Evolutionary conservation across 768 basidiomycete genomes (phyloP).

Genomic region (Termitomyces sp.): DNA sequence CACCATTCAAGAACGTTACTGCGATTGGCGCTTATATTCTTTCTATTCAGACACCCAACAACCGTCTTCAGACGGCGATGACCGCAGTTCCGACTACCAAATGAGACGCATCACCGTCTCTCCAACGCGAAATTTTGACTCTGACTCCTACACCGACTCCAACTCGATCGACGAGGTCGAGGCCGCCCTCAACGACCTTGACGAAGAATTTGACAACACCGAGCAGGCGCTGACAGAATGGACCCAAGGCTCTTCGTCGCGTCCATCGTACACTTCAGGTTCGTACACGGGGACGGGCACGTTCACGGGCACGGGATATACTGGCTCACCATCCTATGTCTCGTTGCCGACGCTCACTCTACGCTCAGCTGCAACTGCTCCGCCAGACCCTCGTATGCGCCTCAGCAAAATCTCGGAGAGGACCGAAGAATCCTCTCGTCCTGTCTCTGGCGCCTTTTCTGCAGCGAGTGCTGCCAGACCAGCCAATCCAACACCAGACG

Average conservation of each 20-base stretch:
- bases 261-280: slow-evolving; percentile 36
- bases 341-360: slow-evolving; percentile 37
- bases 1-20: slow-evolving; percentile 2
- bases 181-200: slow-evolving; percentile 59
- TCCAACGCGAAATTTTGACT: slow-evolving; percentile 36
- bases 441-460: slow-evolving; percentile 41
- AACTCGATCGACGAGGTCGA: slow-evolving; percentile 73
- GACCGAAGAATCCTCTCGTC: slow-evolving; percentile 71
- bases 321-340: slow-evolving; percentile 44
- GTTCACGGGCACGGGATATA: slow-evolving; percentile 34
- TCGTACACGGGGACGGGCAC: slow-evolving; percentile 30
- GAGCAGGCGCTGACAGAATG: slow-evolving; percentile 66
- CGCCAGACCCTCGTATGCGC: slow-evolving; percentile 36
- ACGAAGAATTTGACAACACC: slow-evolving; percentile 62
- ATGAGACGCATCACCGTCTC: slow-evolving; percentile 57
- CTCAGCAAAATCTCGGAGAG: slow-evolving; percentile 78
- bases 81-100: slow-evolving; percentile 33
- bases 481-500: slow-evolving; percentile 40
- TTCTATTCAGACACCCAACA: slow-evolving; percentile 36
- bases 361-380: slow-evolving; percentile 29
- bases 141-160: slow-evolving; percentile 43
- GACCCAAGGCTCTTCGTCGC: slow-evolving; percentile 47
- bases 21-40: slow-evolving; percentile 1
- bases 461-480: slow-evolving; percentile 28
- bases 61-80: slow-evolving; percentile 45